phyloP scores from a whole-genome alignment of 2,329 filamentous ascomycete species.

The Diaporthe citri region DNA sequence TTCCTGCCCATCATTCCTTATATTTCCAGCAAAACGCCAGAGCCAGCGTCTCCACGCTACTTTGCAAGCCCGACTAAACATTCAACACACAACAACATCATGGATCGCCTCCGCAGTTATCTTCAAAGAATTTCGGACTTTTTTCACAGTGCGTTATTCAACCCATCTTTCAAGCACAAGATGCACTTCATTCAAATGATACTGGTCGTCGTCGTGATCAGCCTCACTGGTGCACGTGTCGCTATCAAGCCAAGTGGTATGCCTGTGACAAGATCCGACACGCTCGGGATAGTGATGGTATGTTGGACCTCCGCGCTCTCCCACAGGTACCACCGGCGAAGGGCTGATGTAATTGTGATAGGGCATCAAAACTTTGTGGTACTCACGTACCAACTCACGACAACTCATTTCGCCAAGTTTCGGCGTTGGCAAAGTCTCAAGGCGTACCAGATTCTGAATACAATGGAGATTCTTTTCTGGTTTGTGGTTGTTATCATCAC shows the following conservation, averaged over 20 bases:
- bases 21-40: not conserved
- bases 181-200: constrained; percentile 2
- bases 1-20: not conserved
- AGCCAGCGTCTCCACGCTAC: not conserved
- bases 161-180: not conserved
- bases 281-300: constrained; percentile 11
- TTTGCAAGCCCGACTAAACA: not conserved
- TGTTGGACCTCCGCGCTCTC: rapidly evolving
- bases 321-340: not conserved
- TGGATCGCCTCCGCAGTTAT: not conserved
- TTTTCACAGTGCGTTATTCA: not conserved
- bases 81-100: not conserved
- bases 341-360: not conserved
- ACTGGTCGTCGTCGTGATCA: not conserved
- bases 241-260: not conserved
- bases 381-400: not conserved
- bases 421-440: not conserved
- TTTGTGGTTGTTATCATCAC: constrained; percentile 16
- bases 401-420: not conserved
- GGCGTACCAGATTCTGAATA: constrained; percentile 7
- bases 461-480: not conserved
- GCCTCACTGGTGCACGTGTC: constrained; percentile 4
- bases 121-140: not conserved
- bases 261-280: constrained; percentile 24
- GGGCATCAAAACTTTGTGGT: constrained; percentile 4